phyloP scores from a whole-genome alignment of 73 alveolate genomes.

The Urostyla sp. region DNA sequence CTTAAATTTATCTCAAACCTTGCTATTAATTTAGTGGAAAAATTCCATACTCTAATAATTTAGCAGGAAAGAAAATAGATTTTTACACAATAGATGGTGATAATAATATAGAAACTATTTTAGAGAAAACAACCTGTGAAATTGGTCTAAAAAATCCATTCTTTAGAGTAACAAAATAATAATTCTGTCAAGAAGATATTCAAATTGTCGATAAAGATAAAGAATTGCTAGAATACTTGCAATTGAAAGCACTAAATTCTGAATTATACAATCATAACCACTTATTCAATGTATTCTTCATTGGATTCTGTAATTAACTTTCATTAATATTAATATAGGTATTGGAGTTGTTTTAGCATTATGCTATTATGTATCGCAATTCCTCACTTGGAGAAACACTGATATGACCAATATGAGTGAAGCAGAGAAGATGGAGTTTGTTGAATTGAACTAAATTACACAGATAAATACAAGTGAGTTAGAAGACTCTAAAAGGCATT shows the following conservation, averaged over 20 bases:
- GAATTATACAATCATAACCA: not conserved
- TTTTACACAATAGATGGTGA: not conserved
- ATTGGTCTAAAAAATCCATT: slow-evolving; percentile 39
- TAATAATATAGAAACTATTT: not conserved
- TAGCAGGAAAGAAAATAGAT: not conserved
- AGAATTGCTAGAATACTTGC: too few relatives aligned
- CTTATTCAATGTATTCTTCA: not conserved
- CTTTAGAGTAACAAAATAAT: slow-evolving; percentile 32
- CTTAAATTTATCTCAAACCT: too few relatives aligned
- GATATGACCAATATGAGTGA: not conserved
- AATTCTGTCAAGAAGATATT: slow-evolving; percentile 11
- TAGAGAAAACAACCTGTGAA: slow-evolving; percentile 15
- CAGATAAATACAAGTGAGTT: too few relatives aligned
- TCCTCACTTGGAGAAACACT: slow-evolving; percentile 14
- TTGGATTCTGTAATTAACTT: slow-evolving; percentile 21
- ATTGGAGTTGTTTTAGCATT: slow-evolving; percentile 3
- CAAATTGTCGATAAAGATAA: too few relatives aligned
- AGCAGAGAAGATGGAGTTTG: slow-evolving; percentile 45
- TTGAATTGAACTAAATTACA: too few relatives aligned
- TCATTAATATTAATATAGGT: not conserved
- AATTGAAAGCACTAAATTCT: not conserved
- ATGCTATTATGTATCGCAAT: not conserved
- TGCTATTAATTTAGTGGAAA: slow-evolving; percentile 32
- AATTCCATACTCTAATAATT: slow-evolving; percentile 27
- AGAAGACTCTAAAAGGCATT: too few relatives aligned